Percentiles rank a stretch among this genome's conserved stretches.
These are phyloP conservation scores for Eragrostis curvula DNA, from an alignment of 176 grass and related monocot genomes.

Conservation along the genomic window DNA sequence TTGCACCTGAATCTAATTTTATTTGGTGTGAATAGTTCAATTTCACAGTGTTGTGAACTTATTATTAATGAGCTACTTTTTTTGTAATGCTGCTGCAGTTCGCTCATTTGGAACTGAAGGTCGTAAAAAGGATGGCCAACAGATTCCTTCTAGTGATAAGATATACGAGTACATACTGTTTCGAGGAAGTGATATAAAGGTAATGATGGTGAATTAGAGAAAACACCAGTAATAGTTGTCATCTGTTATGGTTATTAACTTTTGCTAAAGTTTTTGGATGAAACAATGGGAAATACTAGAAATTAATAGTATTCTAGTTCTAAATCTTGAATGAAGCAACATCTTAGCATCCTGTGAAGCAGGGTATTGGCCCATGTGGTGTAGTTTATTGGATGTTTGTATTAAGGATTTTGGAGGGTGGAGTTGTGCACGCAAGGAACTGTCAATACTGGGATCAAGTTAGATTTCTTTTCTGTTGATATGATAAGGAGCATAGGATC, in stretches of 20 bases:
- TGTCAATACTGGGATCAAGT: constrained; percentile 3
- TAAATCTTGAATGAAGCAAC: not conserved
- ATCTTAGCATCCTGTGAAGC: not conserved
- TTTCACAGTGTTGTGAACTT: not conserved
- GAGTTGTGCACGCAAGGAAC: not conserved
- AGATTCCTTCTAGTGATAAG: constrained; percentile 86
- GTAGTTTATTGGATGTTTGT: not conserved
- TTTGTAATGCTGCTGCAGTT: constrained; percentile 48
- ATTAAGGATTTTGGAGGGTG: not conserved
- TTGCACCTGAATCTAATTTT: not conserved
- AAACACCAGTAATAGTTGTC: not conserved
- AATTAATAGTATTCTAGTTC: not conserved
- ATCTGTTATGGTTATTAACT: constrained; percentile 20
- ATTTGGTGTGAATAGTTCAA: not conserved
- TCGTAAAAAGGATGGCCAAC: constrained; percentile 81
- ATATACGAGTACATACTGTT: constrained; percentile 96
- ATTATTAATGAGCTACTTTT: constrained; percentile 29
- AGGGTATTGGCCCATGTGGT: not conserved
- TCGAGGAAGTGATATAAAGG: constrained; percentile 94
- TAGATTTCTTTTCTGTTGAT: constrained; percentile 1
- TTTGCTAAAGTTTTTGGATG: not conserved
- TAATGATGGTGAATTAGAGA: constrained; percentile 36
- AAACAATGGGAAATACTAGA: not conserved
- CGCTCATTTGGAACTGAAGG: constrained; percentile 91
- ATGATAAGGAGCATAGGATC: not conserved